Percentiles rank a stretch among this genome's conserved stretches.
Conservation (phyloP, 2,329 filamentous ascomycete species). For the Pyrenophora graminea region DNA sequence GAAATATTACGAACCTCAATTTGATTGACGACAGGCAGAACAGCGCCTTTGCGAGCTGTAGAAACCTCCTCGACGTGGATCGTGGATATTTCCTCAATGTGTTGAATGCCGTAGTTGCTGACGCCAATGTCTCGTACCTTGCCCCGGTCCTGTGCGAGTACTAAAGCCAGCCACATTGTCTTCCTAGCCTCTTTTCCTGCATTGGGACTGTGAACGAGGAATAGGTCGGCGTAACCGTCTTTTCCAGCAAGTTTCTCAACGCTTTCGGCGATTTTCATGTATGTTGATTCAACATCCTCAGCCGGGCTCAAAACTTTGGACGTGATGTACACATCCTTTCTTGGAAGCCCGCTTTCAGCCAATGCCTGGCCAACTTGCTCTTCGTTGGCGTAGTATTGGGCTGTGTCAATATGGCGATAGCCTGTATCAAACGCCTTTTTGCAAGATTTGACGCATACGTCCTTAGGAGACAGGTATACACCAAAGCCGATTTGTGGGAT, state of each 20-base stretch:
- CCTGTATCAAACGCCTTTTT: conserved; percentile 61
- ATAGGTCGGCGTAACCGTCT: conserved; percentile 70
- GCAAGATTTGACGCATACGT: conserved; percentile 62
- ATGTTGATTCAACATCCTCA: conserved; percentile 61
- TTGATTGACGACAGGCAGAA: conserved; percentile 75
- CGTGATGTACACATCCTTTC: conserved; percentile 68
- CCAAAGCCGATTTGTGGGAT: conserved; percentile 74
- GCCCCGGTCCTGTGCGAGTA: conserved; percentile 63
- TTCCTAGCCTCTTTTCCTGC: conserved; percentile 60
- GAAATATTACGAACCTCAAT: conserved; percentile 61
- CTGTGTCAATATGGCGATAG: conserved; percentile 69
- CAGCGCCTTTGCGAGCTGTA: conserved; percentile 33
- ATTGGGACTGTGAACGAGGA: conserved; percentile 69
- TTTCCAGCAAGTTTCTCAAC: conserved; percentile 62
- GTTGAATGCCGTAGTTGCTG: conserved; percentile 70
- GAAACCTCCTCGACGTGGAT: conserved; percentile 58
- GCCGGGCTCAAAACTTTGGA: conserved; percentile 67
- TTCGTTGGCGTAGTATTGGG: conserved; percentile 73
- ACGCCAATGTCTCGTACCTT: conserved; percentile 70
- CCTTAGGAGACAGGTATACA: conserved; percentile 64
- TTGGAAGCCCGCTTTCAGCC: conserved; percentile 58
- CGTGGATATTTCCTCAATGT: conserved; percentile 69
- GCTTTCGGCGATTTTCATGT: conserved; percentile 63
- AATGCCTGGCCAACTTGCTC: conserved; percentile 67
- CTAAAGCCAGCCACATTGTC: conserved; percentile 68